Evolutionary conservation across 2,329 filamentous ascomycete species (phyloP).

Genomic region (Fusarium verticillioides): DNA sequence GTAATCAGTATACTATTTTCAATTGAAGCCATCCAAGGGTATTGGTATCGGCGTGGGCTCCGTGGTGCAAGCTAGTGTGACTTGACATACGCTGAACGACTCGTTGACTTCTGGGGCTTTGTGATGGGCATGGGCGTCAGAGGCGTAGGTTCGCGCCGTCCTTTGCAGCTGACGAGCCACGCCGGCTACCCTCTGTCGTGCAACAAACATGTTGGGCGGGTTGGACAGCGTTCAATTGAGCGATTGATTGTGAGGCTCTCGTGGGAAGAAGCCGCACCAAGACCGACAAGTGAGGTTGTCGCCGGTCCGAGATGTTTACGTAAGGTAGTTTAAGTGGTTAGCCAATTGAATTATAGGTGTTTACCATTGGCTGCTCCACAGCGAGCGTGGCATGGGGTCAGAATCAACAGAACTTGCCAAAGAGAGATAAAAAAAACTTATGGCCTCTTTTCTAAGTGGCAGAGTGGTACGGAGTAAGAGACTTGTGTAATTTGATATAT

Average conservation of each 20-base stretch:
- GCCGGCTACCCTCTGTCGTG: constrained; percentile 58
- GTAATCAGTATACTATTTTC: constrained; percentile 21
- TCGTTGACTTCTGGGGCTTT: constrained; percentile 62
- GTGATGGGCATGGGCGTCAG: constrained; percentile 61
- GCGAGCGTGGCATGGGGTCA: not conserved
- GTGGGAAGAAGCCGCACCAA: constrained; percentile 39
- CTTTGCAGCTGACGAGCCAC: constrained; percentile 52
- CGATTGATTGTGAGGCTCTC: constrained; percentile 44
- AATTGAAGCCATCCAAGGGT: constrained; percentile 1
- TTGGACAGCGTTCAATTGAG: constrained; percentile 49
- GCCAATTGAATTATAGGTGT: constrained; percentile 39
- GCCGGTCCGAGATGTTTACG: constrained; percentile 44
- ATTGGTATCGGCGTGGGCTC: constrained; percentile 5
- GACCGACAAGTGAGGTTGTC: constrained; percentile 46
- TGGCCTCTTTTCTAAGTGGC: not conserved
- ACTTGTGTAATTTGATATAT: not conserved
- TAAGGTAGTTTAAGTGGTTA: constrained; percentile 35
- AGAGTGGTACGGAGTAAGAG: no score
- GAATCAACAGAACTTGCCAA: not conserved
- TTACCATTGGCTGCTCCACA: constrained; percentile 32
- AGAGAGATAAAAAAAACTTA: not conserved
- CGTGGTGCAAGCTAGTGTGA: constrained; percentile 37
- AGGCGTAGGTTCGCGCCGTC: constrained; percentile 63
- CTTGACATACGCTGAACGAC: constrained; percentile 66
- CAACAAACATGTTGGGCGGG: constrained; percentile 53